Percentiles rank a stretch among this genome's conserved stretches.
These are phyloP conservation scores for Diaporthe destruens DNA, from an alignment of 2,329 filamentous ascomycete species.

Conservation along the genomic window DNA sequence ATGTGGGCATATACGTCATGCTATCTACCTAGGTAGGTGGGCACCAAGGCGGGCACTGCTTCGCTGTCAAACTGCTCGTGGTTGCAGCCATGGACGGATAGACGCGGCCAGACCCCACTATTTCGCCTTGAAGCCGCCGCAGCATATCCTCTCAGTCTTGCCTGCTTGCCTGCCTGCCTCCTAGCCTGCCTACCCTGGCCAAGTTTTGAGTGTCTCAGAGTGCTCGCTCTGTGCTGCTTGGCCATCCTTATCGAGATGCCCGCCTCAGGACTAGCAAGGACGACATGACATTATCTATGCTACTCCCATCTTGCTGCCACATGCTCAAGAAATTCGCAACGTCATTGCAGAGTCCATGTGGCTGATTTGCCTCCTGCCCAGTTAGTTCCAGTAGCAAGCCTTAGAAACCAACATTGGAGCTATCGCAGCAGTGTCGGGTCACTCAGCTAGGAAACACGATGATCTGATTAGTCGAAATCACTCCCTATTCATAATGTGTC, in stretches of 20 bases:
- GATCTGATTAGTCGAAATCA: too few relatives aligned
- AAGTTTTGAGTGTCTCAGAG: neutral
- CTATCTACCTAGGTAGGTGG: conserved; percentile 35
- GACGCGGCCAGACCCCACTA: conserved; percentile 30
- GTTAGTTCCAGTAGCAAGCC: too few relatives aligned
- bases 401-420: too few relatives aligned
- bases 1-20: conserved; percentile 37
- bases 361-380: neutral
- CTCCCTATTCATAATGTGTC: too few relatives aligned
- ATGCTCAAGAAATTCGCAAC: neutral
- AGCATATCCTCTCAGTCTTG: neutral
- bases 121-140: neutral
- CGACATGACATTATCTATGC: neutral
- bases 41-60: conserved; percentile 43
- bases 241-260: neutral
- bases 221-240: neutral
- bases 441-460: too few relatives aligned
- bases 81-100: conserved; percentile 21
- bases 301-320: neutral
- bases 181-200: neutral
- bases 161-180: neutral
- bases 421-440: too few relatives aligned
- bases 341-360: neutral
- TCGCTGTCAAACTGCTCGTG: conserved; percentile 19
- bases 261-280: neutral